Base-by-base conservation (phyloP, 2,329 filamentous ascomycete species). In the Septoria linicola region DNA sequence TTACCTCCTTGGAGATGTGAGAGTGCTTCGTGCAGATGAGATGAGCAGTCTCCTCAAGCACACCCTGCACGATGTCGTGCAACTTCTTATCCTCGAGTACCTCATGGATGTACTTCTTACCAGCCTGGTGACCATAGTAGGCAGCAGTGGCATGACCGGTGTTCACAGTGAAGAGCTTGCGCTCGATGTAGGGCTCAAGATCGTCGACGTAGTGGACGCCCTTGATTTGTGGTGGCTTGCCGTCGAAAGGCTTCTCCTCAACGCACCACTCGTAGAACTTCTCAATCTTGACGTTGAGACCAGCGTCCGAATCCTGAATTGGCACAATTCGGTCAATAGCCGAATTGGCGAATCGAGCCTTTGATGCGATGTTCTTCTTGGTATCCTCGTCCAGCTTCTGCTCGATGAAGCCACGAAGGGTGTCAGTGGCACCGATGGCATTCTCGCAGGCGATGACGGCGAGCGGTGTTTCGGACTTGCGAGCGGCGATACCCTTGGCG, bases 241-340 rank as follows among this genome's bases (percentile, higher is more conserved):
- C 81, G 59, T 84, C 79, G 72, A 97, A 96, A 2, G 92, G 92
- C 37, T 83, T 86, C 69, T 83, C 77, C 69, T 99, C 93, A 44
- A 99, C 91, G 32, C 93, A 92, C 93, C 93, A 99, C 77, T 99
- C 93, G 76, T 89, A 96, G 80, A 97, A 99, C 76, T 93, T 93
- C 80, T 99, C 93, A 41, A 99, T 90, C 66, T 86, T 91, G 61
- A 99, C 93, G 67, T 96, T 85, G 37, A 99, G 80, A 49, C 90
- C 90, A 19, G 85, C 82, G 63, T 88, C 76, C 43, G 82, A 75
- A 55, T 89, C 85, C 75, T 97, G 93, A 36, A 89, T 88, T 11
- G 93, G 93, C 19, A 97, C 93, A 69, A 99, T 99, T 55, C 93
- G 89, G 78, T 99, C 93, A 70, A 99, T 96, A 63, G 93, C 93